Evolutionary conservation across 768 basidiomycete species (phyloP).

Genomic region (Daedaleopsis sinensis): DNA sequence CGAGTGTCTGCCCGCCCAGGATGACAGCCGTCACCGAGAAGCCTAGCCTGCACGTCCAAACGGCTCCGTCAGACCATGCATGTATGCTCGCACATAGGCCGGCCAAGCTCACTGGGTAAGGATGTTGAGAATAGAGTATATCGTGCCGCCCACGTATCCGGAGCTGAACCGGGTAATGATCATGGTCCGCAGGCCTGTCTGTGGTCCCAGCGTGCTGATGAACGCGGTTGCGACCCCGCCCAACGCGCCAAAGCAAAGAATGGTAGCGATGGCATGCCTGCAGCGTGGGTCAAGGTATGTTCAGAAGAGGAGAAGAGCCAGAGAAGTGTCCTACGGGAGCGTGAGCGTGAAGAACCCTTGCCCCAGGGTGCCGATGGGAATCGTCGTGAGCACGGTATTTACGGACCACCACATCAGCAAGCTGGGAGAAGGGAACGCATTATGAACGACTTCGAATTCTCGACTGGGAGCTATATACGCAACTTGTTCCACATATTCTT

Average conservation of each 20-base stretch:
- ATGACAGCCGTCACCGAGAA: constrained; percentile 54
- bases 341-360: constrained; percentile 52
- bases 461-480: not conserved
- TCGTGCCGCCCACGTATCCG: constrained; percentile 50
- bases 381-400: constrained; percentile 44
- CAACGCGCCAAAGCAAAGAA: constrained; percentile 48
- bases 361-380: constrained; percentile 54
- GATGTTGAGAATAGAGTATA: constrained; percentile 57
- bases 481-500: constrained; percentile 51
- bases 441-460: constrained; percentile 14
- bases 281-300: not conserved
- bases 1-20: constrained; percentile 54
- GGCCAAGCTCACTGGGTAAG: constrained; percentile 38
- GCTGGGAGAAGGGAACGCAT: constrained; percentile 24
- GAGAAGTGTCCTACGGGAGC: constrained; percentile 38
- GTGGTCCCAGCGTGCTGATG: constrained; percentile 56
- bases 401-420: constrained; percentile 55
- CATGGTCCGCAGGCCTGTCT: constrained; percentile 58
- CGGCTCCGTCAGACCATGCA: not conserved
- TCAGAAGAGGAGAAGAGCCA: not conserved
- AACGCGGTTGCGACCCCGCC: constrained; percentile 47
- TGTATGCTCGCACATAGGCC: not conserved
- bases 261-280: constrained; percentile 48
- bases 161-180: constrained; percentile 50
- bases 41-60: constrained; percentile 39